Base-by-base conservation (phyloP, 768 basidiomycete genomes). In the Trametes sanguinea region DNA sequence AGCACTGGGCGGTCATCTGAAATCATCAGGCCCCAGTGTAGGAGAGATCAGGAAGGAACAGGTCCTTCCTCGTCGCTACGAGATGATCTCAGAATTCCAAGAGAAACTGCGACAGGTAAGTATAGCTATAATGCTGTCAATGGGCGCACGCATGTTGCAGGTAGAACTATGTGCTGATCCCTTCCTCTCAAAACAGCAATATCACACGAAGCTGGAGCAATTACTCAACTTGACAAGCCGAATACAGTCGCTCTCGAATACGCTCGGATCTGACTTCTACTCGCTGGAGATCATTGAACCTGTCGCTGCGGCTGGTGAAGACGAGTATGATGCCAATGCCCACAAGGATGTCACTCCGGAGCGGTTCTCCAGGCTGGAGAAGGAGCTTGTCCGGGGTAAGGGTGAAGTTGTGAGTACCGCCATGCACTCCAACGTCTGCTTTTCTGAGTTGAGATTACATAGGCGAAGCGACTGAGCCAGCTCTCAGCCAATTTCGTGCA, bases 301-400 rank as follows among this genome's bases (percentile, higher is more conserved):
- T 22, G 72, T 73, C 0, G 68, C 75, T 14, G 83, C 81, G 2
- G 56, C 65, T 6, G 83, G 78, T 7, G 83, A 84, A 60, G 70
- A 71, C 3, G 77, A 79, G 40, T 62, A 76, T 35, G 70, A 76
- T 61, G 63, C 76, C 3, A 63, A 67, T 45, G 76, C 81, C 5
- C 80, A 83, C 68, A 79, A 83, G 27, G 90, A 95, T 67, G 90
- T 94, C 14, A 88, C 86, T 10, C 87, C 89, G 0, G 92, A 94
- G 65, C 83, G 90, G 11, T 92, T 95, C 69, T 80, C 85, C 48
- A 87, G 79, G 67, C 77, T 95, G 5, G 92, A 95, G 78, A 89
- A 90, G 71, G 92, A 95, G 69, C 81, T 94, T 16, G 86, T 90
- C 9, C 80, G 89, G 55, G 92, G 91, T 10, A 94, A 94, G 74